These are phyloP conservation scores for Talaromyces rugulosus DNA, from an alignment of 2,329 filamentous ascomycete species.

Conservation along the genomic window DNA sequence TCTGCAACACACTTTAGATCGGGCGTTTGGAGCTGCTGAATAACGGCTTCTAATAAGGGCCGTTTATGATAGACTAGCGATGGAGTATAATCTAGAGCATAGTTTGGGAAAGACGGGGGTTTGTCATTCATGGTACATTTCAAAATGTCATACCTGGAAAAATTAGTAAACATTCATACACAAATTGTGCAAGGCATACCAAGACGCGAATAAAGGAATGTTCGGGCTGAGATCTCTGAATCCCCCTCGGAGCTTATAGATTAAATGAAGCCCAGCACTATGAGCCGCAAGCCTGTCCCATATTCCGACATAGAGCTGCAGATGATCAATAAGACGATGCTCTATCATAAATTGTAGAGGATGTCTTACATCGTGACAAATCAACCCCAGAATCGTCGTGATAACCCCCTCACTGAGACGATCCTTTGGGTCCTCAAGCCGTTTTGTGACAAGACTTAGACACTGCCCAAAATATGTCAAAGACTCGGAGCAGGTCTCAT, in stretches of 20 bases:
- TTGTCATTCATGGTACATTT: conserved; percentile 4
- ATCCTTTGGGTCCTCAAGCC: conserved; percentile 16
- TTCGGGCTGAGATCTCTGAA: conserved; percentile 12
- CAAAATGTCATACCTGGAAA: conserved; percentile 7
- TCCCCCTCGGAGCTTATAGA: conserved; percentile 17
- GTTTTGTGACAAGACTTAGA: conserved; percentile 16
- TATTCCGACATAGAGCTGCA: conserved; percentile 17
- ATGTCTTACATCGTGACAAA: conserved; percentile 21
- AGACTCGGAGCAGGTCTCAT: conserved; percentile 19
- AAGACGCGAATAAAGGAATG: conserved; percentile 8
- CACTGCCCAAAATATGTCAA: conserved; percentile 19
- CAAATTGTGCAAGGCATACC: neutral
- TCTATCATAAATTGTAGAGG: neutral
- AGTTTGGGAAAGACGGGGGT: conserved; percentile 3
- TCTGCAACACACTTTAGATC: neutral
- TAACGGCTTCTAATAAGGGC: neutral
- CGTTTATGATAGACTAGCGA: neutral
- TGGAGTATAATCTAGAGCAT: neutral
- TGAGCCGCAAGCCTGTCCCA: conserved; percentile 19
- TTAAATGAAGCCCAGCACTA: conserved; percentile 17
- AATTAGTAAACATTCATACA: neutral
- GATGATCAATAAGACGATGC: neutral
- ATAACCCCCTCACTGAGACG: conserved; percentile 17
- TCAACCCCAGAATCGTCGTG: conserved; percentile 19
- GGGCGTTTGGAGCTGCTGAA: neutral